Conservation (phyloP, 202 grass and related monocot species). For the Dendrocalamus latiflorus region DNA sequence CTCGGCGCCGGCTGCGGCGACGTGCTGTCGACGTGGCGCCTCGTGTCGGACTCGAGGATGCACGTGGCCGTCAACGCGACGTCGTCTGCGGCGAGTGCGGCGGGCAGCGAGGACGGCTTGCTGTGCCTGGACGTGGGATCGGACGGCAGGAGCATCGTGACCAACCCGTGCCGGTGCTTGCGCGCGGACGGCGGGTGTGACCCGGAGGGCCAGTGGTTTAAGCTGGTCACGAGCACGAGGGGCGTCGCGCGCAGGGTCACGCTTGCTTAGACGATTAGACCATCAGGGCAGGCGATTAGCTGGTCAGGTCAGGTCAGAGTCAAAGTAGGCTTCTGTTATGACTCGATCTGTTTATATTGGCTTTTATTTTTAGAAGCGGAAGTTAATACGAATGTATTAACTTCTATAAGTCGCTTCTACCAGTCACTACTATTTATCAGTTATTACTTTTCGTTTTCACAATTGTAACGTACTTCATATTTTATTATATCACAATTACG, state of each 20-base stretch:
- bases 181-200: conserved; percentile 36
- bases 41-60: conserved; percentile 56
- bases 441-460: too few species aligned
- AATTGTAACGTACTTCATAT: too few species aligned
- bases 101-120: background rate
- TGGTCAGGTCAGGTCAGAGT: background rate
- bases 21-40: conserved; percentile 32
- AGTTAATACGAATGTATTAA: too few species aligned
- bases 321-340: too few species aligned
- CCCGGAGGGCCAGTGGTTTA: conserved; percentile 66
- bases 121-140: conserved; percentile 59
- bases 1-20: conserved; percentile 30
- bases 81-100: background rate
- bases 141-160: conserved; percentile 45
- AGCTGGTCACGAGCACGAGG: conserved; percentile 48
- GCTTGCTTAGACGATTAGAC: background rate
- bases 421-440: too few species aligned
- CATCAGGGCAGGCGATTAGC: background rate
- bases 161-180: conserved; percentile 56
- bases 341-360: too few species aligned
- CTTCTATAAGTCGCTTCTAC: too few species aligned
- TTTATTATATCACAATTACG: too few species aligned
- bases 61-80: conserved; percentile 34
- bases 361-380: too few species aligned
- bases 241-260: background rate